These are phyloP conservation scores for Metschnikowia reukaufii DNA, from an alignment of 805 yeast genomes.

Conservation along the genomic window DNA sequence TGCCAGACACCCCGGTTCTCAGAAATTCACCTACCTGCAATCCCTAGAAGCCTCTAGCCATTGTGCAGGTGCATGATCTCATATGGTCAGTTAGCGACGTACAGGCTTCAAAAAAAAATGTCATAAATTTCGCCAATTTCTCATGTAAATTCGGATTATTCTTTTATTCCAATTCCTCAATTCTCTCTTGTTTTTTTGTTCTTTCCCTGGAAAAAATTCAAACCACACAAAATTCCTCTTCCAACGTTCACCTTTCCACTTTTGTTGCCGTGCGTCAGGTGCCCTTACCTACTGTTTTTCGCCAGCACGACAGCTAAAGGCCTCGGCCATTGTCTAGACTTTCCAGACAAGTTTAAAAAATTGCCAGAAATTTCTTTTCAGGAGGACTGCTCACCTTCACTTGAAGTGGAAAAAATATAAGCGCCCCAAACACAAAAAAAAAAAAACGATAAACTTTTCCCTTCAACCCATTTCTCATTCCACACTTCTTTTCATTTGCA, in stretches of 20 bases:
- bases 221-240: not conserved
- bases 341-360: conserved; percentile 9
- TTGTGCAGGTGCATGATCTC: conserved; percentile 15
- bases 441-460: not conserved
- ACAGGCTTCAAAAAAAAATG: conserved; percentile 4
- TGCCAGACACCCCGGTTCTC: conserved; percentile 3
- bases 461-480: not conserved
- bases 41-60: conserved; percentile 4
- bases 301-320: conserved; percentile 14
- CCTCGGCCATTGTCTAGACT: conserved; percentile 16
- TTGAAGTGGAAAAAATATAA: not conserved
- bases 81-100: not conserved
- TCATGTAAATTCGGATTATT: not conserved
- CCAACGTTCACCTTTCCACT: not conserved
- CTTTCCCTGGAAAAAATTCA: not conserved
- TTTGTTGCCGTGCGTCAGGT: not conserved
- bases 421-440: not conserved
- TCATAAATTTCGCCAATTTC: conserved; percentile 7
- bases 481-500: conserved; percentile 3
- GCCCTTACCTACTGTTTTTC: conserved; percentile 11
- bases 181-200: not conserved
- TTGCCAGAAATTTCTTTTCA: not conserved
- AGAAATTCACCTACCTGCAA: conserved; percentile 2
- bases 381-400: not conserved
- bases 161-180: not conserved